These are phyloP conservation scores for Xerocomellus dryophilus DNA, from an alignment of 768 basidiomycete genomes.

Conservation along the genomic window DNA sequence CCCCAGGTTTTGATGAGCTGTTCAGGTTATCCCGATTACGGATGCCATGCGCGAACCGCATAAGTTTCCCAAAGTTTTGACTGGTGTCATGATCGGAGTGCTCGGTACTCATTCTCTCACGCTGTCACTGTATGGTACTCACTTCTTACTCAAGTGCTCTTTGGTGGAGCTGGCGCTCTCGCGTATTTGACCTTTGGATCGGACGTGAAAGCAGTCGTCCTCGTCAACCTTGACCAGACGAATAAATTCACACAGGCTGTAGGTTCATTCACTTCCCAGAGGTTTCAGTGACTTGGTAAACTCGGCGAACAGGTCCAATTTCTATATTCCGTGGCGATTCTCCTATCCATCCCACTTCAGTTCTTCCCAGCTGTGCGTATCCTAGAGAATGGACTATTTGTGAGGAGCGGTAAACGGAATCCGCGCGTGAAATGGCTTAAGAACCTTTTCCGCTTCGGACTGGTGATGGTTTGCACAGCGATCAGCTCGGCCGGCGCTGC, in stretches of 20 bases:
- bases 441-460: constrained; percentile 78
- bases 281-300: background rate
- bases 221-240: constrained; percentile 85
- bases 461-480: constrained; percentile 77
- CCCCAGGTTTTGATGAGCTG: background rate
- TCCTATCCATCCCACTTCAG: constrained; percentile 89
- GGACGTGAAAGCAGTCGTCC: constrained; percentile 86
- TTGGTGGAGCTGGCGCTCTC: constrained; percentile 83
- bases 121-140: background rate
- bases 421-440: constrained; percentile 91
- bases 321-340: constrained; percentile 88
- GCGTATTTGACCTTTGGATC: constrained; percentile 88
- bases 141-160: constrained; percentile 52
- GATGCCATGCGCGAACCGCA: constrained; percentile 95
- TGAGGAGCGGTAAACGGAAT: constrained; percentile 79
- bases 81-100: constrained; percentile 88
- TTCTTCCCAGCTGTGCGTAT: constrained; percentile 98
- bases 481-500: constrained; percentile 79
- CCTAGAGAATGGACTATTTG: constrained; percentile 93
- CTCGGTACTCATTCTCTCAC: constrained; percentile 44
- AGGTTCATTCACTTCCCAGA: constrained; percentile 32
- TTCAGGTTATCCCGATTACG: constrained; percentile 89
- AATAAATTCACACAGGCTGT: constrained; percentile 88
- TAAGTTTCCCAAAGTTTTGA: constrained; percentile 86
- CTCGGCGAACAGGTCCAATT: constrained; percentile 60